A percentile compares a stretch with the other conserved stretches of the same genome.
phyloP scores from a whole-genome alignment of 1,139 yeast species.

The Debaryomyces psychrophilus region DNA sequence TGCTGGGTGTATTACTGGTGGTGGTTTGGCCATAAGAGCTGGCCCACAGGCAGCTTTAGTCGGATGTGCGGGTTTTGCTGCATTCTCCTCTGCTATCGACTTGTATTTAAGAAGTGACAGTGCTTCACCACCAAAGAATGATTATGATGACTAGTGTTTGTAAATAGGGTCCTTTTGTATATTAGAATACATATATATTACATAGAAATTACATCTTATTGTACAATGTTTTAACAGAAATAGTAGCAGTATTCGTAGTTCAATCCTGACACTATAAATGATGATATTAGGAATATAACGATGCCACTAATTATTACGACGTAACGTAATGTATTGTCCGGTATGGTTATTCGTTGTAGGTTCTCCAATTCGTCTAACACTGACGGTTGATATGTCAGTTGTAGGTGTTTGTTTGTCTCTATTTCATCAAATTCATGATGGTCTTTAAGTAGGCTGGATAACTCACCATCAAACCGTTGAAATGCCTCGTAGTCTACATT shows the following conservation, averaged over 20 bases:
- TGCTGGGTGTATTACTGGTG: slow-evolving; percentile 96
- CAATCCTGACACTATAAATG: slow-evolving; percentile 33
- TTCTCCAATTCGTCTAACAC: slow-evolving; percentile 9
- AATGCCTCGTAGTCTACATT: slow-evolving; percentile 5
- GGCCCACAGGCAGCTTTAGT: slow-evolving; percentile 92
- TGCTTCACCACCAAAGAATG: slow-evolving; percentile 83
- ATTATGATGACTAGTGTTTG: slow-evolving; percentile 69
- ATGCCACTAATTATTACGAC: slow-evolving; percentile 15
- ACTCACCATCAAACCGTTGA: slow-evolving; percentile 1
- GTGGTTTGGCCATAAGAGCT: slow-evolving; percentile 84
- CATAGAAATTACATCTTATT: slow-evolving; percentile 13
- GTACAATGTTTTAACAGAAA: slow-evolving; percentile 27
- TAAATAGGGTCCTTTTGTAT: slow-evolving; percentile 12
- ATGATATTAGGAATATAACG: slow-evolving; percentile 21
- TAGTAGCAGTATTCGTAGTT: slow-evolving; percentile 44
- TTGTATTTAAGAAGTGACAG: slow-evolving; percentile 85
- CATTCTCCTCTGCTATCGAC: slow-evolving; percentile 92
- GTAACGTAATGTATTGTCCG: slow-evolving; percentile 6
- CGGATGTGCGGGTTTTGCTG: slow-evolving; percentile 98
- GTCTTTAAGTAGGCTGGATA: not conserved
- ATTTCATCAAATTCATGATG: slow-evolving; percentile 1
- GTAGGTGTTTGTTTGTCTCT: slow-evolving; percentile 2
- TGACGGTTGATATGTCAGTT: slow-evolving; percentile 10
- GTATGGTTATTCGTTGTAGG: slow-evolving; percentile 9
- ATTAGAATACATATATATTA: slow-evolving; percentile 12